Evolutionary conservation across 495 filamentous ascomycete species (phyloP).

Genomic region (Corynascus novoguineensis): DNA sequence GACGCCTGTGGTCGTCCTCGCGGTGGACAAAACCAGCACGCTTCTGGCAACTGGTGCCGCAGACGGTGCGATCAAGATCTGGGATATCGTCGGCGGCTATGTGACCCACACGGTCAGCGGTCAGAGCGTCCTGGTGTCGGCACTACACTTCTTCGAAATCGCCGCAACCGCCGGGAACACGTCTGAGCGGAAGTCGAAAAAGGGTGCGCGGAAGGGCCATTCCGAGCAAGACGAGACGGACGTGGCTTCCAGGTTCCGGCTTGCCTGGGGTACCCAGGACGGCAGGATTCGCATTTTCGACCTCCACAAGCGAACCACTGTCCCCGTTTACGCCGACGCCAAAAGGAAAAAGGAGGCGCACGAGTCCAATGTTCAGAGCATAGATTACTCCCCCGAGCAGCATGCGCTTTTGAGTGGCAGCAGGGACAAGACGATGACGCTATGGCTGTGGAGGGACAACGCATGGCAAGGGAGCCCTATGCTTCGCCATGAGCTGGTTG

Average conservation of each 20-base stretch:
- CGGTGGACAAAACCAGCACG: conserved; percentile 80
- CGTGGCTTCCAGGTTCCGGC: conserved; percentile 55
- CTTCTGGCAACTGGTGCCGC: conserved; percentile 86
- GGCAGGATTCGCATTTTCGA: conserved; percentile 90
- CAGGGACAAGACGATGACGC: conserved; percentile 86
- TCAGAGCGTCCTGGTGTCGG: conserved; percentile 83
- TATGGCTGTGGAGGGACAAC: conserved; percentile 86
- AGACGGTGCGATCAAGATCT: conserved; percentile 90
- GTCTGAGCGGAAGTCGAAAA: conserved; percentile 27
- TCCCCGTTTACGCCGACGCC: conserved; percentile 55
- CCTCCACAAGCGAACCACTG: conserved; percentile 71
- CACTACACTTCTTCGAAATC: conserved; percentile 84
- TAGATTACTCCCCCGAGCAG: conserved; percentile 71
- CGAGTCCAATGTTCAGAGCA: conserved; percentile 79
- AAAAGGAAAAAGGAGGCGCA: conserved; percentile 61
- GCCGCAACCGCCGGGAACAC: conserved; percentile 36
- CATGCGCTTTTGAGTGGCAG: conserved; percentile 80
- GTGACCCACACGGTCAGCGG: conserved; percentile 93
- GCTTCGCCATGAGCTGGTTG: conserved; percentile 77
- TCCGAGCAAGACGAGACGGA: conserved; percentile 43
- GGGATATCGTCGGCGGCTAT: conserved; percentile 88
- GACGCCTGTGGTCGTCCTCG: conserved; percentile 77
- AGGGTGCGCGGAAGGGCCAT: conserved; percentile 41
- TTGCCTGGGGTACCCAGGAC: conserved; percentile 89
- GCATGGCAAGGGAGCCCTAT: conserved; percentile 84